Conservation (phyloP, 2,329 filamentous ascomycete genomes). For the Ophiognomonia clavigignenti-juglandacearum region DNA sequence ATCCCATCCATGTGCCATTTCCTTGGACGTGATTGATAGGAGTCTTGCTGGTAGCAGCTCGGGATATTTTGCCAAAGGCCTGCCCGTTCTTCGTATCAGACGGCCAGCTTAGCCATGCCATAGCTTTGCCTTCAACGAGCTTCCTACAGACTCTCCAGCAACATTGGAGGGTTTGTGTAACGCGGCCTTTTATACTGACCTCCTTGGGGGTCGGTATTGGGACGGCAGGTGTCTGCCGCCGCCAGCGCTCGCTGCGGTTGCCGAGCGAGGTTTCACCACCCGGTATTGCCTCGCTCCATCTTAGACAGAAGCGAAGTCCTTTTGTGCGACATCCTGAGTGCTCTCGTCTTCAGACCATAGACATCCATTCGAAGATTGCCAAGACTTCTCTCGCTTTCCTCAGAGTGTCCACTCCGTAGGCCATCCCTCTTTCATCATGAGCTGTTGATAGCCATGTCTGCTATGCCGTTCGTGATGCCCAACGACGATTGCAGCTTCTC, state of each 20-base stretch:
- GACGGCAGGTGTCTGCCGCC: neutral
- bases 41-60: too few relatives aligned
- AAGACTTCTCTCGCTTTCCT: neutral
- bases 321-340: neutral
- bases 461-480: constrained; percentile 18
- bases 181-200: neutral
- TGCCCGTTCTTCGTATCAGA: too few relatives aligned
- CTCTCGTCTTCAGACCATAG: neutral
- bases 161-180: neutral
- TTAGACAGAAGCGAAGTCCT: neutral
- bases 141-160: neutral
- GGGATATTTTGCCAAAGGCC: too few relatives aligned
- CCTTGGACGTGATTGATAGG: too few relatives aligned
- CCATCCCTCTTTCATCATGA: constrained; percentile 4
- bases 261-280: neutral
- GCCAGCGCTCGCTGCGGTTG: neutral
- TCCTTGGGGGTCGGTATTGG: neutral
- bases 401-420: neutral
- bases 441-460: constrained; percentile 10
- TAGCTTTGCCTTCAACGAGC: neutral
- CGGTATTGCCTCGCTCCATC: neutral
- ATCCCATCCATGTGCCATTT: too few relatives aligned
- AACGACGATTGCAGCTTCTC: constrained; percentile 40
- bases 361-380: neutral
- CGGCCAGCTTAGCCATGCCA: neutral